Evolutionary conservation across 192 early-diverging fungal genomes (phyloP).

Genomic region (Fimicolochytrium jonesii): DNA sequence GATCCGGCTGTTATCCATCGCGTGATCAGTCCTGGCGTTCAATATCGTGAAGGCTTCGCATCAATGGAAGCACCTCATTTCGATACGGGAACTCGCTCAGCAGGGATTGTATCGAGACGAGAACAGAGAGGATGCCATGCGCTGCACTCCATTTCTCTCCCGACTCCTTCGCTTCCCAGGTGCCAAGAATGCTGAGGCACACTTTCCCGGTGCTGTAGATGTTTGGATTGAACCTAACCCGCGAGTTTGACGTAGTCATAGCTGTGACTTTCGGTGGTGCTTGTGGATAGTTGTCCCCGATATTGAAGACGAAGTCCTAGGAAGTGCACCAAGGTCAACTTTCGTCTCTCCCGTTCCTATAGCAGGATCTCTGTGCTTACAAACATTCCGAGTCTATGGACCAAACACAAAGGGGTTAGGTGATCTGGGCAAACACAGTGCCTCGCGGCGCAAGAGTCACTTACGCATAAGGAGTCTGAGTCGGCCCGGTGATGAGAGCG

Average conservation of each 20-base stretch:
- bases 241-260: slow-evolving; percentile 47
- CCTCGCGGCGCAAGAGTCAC: slow-evolving; percentile 7
- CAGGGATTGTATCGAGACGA: slow-evolving; percentile 57
- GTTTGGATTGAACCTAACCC: slow-evolving; percentile 61
- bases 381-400: slow-evolving; percentile 34
- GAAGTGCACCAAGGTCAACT: too few relatives aligned
- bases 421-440: neutral
- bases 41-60: neutral
- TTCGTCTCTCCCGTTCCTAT: too few relatives aligned
- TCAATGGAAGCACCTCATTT: slow-evolving; percentile 43
- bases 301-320: slow-evolving; percentile 51
- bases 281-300: slow-evolving; percentile 52
- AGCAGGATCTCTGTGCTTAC: slow-evolving; percentile 19
- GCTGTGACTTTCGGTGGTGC: slow-evolving; percentile 54
- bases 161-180: slow-evolving; percentile 43
- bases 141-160: slow-evolving; percentile 57
- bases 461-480: slow-evolving; percentile 48
- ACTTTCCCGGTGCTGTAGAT: slow-evolving; percentile 37
- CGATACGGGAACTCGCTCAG: slow-evolving; percentile 57
- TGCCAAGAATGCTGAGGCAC: slow-evolving; percentile 50
- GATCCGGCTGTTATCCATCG: slow-evolving; percentile 37
- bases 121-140: slow-evolving; percentile 55
- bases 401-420: neutral
- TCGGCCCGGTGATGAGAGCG: slow-evolving; percentile 57
- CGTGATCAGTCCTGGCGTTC: neutral